Conservation (phyloP, 257 asterid species). For the Ocimum tenuiflorum region DNA sequence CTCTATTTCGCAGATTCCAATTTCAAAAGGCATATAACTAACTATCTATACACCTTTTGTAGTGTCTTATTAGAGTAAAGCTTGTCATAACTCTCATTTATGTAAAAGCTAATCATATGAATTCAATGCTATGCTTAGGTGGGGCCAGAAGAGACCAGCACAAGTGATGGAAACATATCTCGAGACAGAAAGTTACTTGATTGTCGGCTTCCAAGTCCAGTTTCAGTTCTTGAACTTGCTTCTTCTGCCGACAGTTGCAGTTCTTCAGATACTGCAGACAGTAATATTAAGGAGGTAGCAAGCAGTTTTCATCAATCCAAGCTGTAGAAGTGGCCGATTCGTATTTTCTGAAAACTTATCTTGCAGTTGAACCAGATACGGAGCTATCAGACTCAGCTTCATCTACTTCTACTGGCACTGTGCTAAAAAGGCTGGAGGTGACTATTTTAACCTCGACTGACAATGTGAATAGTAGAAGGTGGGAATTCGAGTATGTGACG, state of each 20-base stretch:
- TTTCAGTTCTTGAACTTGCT: slow-evolving; percentile 43
- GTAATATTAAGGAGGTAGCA: slow-evolving; percentile 53
- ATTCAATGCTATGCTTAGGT: neutral
- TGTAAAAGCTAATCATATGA: neutral
- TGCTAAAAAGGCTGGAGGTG: slow-evolving; percentile 19
- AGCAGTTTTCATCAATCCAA: slow-evolving; percentile 48
- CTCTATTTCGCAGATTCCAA: slow-evolving; percentile 22
- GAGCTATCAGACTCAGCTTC: slow-evolving; percentile 72
- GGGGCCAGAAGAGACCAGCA: slow-evolving; percentile 29
- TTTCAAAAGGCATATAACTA: neutral
- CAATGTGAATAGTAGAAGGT: slow-evolving; percentile 19
- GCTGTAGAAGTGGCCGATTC: slow-evolving; percentile 47
- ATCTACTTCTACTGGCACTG: slow-evolving; percentile 31
- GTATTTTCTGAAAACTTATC: slow-evolving; percentile 27
- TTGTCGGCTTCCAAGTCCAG: slow-evolving; percentile 44
- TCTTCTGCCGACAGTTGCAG: slow-evolving; percentile 38
- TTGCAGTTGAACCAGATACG: slow-evolving; percentile 42
- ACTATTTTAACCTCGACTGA: neutral
- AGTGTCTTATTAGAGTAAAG: neutral
- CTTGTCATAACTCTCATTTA: neutral
- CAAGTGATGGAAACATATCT: slow-evolving; percentile 21
- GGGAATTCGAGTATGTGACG: slow-evolving; percentile 62
- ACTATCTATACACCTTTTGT: neutral
- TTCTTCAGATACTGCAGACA: slow-evolving; percentile 43
- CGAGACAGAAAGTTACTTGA: slow-evolving; percentile 35